Conservation (phyloP, 75 land plant species). For the Pinus tabuliformis region DNA sequence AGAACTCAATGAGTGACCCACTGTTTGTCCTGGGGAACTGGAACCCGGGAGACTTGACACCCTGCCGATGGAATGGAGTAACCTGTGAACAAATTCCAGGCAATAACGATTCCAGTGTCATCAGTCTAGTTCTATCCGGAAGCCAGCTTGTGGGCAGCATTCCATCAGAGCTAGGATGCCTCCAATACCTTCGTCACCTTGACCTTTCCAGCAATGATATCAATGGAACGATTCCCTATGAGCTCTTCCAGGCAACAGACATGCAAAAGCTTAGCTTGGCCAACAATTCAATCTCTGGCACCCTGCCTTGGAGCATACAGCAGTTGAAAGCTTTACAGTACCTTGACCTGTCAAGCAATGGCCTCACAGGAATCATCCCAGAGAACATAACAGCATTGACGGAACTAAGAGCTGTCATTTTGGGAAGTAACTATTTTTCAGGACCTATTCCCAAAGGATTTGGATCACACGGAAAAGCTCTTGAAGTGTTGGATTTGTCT, state of each 20-base stretch:
- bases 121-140: constrained; percentile 37
- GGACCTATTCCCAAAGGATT: constrained; percentile 44
- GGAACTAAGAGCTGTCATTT: constrained; percentile 37
- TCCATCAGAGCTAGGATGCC: constrained; percentile 40
- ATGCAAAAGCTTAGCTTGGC: constrained; percentile 49
- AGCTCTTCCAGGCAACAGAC: constrained; percentile 53
- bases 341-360: constrained; percentile 73
- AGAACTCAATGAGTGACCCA: constrained; percentile 55
- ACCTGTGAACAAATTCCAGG: constrained; percentile 27
- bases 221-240: constrained; percentile 68
- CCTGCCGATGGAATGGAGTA: constrained; percentile 80
- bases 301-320: constrained; percentile 35
- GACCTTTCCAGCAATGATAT: constrained; percentile 48
- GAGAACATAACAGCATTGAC: constrained; percentile 13
- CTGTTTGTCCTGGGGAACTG: constrained; percentile 35
- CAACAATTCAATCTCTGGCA: constrained; percentile 67
- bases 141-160: constrained; percentile 43
- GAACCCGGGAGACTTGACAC: constrained; percentile 43
- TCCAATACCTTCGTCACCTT: constrained; percentile 49
- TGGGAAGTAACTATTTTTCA: constrained; percentile 53
- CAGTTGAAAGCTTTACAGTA: constrained; percentile 18
- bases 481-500: constrained; percentile 62
- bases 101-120: constrained; percentile 21
- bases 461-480: constrained; percentile 20
- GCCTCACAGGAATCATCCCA: constrained; percentile 52